Evolutionary conservation across 176 grass and related monocot species (phyloP), one percentile per base, ranked within the genome.

Genomic region (Aegilops tauschii): DNA sequence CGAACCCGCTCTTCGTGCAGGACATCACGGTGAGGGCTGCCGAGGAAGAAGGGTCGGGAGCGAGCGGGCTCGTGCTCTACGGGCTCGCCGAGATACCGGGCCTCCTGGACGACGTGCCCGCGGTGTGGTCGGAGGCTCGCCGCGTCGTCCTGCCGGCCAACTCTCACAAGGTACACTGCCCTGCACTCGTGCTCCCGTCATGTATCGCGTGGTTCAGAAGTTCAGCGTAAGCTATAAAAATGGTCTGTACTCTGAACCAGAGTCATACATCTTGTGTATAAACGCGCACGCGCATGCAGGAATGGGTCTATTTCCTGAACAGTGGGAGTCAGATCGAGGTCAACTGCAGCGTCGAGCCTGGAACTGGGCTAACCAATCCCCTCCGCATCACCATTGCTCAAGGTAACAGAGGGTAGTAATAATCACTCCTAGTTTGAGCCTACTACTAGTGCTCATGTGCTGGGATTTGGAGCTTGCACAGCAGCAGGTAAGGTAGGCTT

Each of bases 251-350:
- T 68, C 17, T 68, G 6, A 73, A 54, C 45, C 31, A 21, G 58
- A 7, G 1, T 1, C 4, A 25, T 47, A 17, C 10, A 32, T n/a
- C 16, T 64, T 50, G 59, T 56, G 9, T n/a, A 7, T 18, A 54
- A 54, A 54, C 50, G 50, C 2, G 18, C 56, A 3, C 17, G 18
- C 17, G 18, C 56, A 59, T 59, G 87, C 91, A 95, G 93, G 80
- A 92, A 77, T 95, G 95, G 86, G 67, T 81, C 7, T 93, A 95
- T 62, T 93, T 89, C 69, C 88, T 95, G 4, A 90, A 93, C 86
- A 35, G 83, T n/a, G 93, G 93, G 37, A 66, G 91, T 56, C 63
- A 65, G 35, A 37, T 92, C 52, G 77, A 92, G 59, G 86, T 90
- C 27, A 40, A 39, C 73, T 95, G 93, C 75, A 80, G 64, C 31